These are phyloP conservation scores for Turritis glabra DNA, from an alignment of 345 rosid species.

Conservation along the genomic window DNA sequence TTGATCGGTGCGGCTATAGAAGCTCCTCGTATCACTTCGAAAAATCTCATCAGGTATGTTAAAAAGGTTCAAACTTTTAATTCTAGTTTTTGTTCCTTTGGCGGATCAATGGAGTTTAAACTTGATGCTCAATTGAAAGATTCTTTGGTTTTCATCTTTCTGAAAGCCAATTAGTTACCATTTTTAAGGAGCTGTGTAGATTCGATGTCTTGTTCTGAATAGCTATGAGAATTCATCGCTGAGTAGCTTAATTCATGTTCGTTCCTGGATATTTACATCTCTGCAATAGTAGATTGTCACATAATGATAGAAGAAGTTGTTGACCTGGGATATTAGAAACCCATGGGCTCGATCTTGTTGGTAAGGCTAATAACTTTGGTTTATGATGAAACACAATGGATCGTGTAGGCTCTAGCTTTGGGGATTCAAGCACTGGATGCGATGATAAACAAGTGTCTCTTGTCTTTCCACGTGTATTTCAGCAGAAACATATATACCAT, in stretches of 20 bases:
- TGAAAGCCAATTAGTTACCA: neutral
- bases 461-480: neutral
- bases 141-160: slow-evolving; percentile 1
- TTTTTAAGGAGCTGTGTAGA: neutral
- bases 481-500: neutral
- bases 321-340: neutral
- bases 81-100: neutral
- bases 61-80: neutral
- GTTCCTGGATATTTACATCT: neutral
- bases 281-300: neutral
- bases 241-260: neutral
- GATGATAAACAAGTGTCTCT: neutral
- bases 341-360: neutral
- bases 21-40: slow-evolving; percentile 98
- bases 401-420: neutral
- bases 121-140: neutral
- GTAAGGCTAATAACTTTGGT: neutral
- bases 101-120: slow-evolving; percentile 9
- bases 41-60: slow-evolving; percentile 62
- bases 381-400: neutral
- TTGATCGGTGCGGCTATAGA: slow-evolving; percentile 98
- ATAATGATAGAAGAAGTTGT: neutral
- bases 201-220: neutral
- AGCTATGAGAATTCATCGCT: slow-evolving; percentile 10
- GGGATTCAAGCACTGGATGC: neutral